phyloP scores from a whole-genome alignment of 441 rosid genomes.

The Erysimum cheiri region DNA sequence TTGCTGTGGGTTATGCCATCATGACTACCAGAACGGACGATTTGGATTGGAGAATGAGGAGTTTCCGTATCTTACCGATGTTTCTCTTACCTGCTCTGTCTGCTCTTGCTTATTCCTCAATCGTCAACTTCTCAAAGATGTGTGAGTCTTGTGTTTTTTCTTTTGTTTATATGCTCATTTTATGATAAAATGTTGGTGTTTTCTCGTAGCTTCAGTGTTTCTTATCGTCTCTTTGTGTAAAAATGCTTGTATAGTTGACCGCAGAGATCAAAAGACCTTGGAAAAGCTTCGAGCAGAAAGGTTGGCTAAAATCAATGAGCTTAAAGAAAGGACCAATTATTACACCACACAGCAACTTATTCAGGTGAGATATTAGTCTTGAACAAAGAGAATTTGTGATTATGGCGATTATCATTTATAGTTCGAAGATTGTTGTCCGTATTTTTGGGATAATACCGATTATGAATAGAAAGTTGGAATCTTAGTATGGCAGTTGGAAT shows the following conservation, averaged over 20 bases:
- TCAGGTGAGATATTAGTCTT: constrained; percentile 58
- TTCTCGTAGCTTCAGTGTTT: constrained; percentile 9
- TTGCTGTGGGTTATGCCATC: constrained; percentile 86
- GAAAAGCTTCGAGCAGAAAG: constrained; percentile 90
- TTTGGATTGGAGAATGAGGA: constrained; percentile 87
- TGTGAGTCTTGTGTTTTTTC: constrained; percentile 56
- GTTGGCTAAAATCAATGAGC: constrained; percentile 88
- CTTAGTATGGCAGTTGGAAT: neutral
- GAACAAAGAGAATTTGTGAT: neutral
- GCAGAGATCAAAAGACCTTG: constrained; percentile 78
- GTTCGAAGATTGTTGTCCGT: no score
- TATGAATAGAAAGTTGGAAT: constrained; percentile 13
- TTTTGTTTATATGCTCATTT: constrained; percentile 3
- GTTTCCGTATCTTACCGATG: constrained; percentile 76
- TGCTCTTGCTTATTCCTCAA: constrained; percentile 62
- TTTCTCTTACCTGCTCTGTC: constrained; percentile 83
- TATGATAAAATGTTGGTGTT: constrained; percentile 5
- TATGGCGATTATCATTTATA: constrained; percentile 5
- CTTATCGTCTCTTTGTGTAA: constrained; percentile 9
- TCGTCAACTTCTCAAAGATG: constrained; percentile 68
- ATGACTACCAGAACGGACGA: constrained; percentile 68
- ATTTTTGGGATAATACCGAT: neutral
- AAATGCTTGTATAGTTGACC: constrained; percentile 63
- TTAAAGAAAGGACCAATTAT: constrained; percentile 90
- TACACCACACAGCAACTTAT: constrained; percentile 92